These are phyloP conservation scores for Citrus trifoliata DNA, from an alignment of 345 rosid species.

Conservation along the genomic window DNA sequence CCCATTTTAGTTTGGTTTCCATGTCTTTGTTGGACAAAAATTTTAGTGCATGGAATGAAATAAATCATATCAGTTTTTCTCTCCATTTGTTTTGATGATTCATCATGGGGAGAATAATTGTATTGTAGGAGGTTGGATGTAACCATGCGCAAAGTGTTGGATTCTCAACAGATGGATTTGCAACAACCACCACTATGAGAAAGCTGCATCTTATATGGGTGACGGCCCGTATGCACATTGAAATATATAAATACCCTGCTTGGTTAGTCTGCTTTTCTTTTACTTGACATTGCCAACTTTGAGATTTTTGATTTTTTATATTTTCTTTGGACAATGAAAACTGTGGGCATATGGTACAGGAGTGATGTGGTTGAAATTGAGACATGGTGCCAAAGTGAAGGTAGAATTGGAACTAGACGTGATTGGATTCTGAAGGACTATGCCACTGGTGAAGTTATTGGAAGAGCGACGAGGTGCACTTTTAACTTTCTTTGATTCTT, in stretches of 20 bases:
- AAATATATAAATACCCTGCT: conserved; percentile 87
- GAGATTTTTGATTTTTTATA: background rate
- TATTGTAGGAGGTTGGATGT: conserved; percentile 81
- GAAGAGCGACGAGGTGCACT: conserved; percentile 86
- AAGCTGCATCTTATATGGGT: conserved; percentile 99
- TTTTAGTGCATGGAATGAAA: background rate
- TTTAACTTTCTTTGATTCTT: background rate
- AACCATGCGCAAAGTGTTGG: conserved; percentile 92
- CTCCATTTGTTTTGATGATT: background rate
- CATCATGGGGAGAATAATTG: background rate
- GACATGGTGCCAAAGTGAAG: conserved; percentile 96
- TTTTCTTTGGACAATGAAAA: background rate
- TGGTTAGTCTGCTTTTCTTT: conserved; percentile 46
- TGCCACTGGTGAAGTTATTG: conserved; percentile 71
- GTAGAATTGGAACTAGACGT: conserved; percentile 93
- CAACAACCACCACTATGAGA: conserved; percentile 79
- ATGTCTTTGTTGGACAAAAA: background rate
- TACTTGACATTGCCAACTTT: background rate
- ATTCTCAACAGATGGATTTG: conserved; percentile 91
- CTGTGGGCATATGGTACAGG: conserved; percentile 38
- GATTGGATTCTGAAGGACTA: conserved; percentile 81
- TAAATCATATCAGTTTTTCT: background rate
- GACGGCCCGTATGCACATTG: conserved; percentile 97
- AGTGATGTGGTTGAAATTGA: conserved; percentile 94
- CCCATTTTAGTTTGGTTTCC: background rate